A percentile compares a stretch with the other conserved stretches of the same genome.
These are phyloP conservation scores for Wickerhamomyces sp. DNA, from an alignment of 1,139 yeast genomes.

Conservation along the genomic window DNA sequence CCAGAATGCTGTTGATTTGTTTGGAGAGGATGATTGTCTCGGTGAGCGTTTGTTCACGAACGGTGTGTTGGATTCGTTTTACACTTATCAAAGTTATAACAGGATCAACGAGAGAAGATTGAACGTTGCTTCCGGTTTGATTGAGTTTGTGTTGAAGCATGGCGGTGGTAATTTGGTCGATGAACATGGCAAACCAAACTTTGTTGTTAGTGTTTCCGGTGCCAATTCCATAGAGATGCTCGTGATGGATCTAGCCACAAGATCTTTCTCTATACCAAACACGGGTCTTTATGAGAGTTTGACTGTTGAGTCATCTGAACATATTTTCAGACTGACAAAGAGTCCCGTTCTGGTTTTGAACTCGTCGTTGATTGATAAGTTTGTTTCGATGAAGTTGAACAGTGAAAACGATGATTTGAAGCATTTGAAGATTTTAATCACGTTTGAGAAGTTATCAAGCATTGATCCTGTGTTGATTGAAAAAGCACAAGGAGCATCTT, in stretches of 20 bases:
- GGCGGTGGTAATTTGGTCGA: conserved; percentile 4
- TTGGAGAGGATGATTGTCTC: conserved; percentile 29
- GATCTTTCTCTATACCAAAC: conserved; percentile 31
- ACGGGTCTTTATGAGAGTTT: conserved; percentile 39
- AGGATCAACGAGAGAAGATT: conserved; percentile 30
- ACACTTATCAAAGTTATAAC: conserved; percentile 34
- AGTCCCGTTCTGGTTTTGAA: conserved; percentile 33
- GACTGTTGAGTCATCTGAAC: conserved; percentile 32
- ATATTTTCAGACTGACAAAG: conserved; percentile 32
- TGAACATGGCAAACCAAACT: conserved; percentile 12
- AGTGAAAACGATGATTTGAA: conserved; percentile 6
- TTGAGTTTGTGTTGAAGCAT: conserved; percentile 32
- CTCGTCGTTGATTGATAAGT: conserved; percentile 27
- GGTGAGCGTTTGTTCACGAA: conserved; percentile 35
- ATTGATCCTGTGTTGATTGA: conserved; percentile 9
- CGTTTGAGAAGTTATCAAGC: conserved; percentile 33
- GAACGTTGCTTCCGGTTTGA: conserved; percentile 43
- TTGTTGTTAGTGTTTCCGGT: conserved; percentile 18
- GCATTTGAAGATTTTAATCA: conserved; percentile 24
- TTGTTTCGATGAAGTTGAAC: conserved; percentile 26
- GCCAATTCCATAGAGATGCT: conserved; percentile 19
- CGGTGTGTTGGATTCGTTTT: conserved; percentile 33
- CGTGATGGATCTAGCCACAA: conserved; percentile 34
- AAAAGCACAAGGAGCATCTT: conserved; percentile 9
- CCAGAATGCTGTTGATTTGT: conserved; percentile 28